Evolutionary conservation across 441 rosid genomes (phyloP).

Genomic region (Brassica hybrid): DNA sequence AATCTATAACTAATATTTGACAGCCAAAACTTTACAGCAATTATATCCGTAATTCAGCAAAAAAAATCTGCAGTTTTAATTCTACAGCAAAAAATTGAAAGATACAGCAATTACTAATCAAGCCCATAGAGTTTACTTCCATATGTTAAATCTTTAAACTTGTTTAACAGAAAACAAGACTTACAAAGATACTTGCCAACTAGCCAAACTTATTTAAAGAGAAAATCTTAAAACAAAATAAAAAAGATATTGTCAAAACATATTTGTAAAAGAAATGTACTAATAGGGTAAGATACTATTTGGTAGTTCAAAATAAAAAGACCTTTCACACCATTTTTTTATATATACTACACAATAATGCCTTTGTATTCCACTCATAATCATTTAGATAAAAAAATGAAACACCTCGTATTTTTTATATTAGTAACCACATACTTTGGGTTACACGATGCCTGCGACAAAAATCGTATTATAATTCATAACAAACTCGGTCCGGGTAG

Average conservation of each 20-base stretch:
- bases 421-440: not conserved
- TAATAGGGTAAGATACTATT: not conserved
- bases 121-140: too few species aligned
- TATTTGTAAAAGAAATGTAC: too few species aligned
- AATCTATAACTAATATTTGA: too few species aligned
- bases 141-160: too few species aligned
- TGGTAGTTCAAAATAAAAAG: not conserved
- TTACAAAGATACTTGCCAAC: too few species aligned
- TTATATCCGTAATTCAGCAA: too few species aligned
- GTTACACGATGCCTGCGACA: not conserved
- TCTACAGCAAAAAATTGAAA: too few species aligned
- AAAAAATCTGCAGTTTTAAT: too few species aligned
- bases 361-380: not conserved
- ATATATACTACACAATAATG: not conserved
- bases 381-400: not conserved
- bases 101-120: too few species aligned
- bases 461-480: not conserved
- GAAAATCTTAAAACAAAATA: not conserved
- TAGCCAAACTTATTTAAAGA: not conserved
- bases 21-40: too few species aligned
- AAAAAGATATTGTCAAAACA: not conserved
- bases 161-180: too few species aligned
- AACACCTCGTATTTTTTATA: not conserved
- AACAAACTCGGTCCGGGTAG: not conserved
- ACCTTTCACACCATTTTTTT: not conserved